A percentile compares a stretch with the other conserved stretches of the same genome.
phyloP scores from a whole-genome alignment of 768 basidiomycete genomes.

The Mycena leptocephala region DNA sequence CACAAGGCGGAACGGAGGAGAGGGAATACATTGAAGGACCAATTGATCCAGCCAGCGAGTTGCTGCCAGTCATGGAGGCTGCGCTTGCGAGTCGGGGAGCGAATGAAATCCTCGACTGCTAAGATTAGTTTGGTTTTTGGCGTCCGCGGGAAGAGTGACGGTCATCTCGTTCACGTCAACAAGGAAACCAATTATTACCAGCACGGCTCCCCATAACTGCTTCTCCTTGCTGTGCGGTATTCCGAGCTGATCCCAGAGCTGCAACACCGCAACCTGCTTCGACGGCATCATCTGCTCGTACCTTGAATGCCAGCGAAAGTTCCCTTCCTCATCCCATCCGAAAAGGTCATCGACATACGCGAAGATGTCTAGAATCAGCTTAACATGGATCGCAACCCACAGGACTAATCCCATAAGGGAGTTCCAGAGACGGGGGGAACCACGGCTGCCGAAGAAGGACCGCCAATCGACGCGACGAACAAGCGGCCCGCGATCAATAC shows the following conservation, averaged over 20 bases:
- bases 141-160: conserved; percentile 30
- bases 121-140: neutral
- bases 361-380: too few relatives aligned
- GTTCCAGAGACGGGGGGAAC: too few relatives aligned
- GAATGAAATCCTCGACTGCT: neutral
- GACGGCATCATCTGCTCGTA: conserved; percentile 38
- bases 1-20: neutral
- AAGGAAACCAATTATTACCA: too few relatives aligned
- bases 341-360: too few relatives aligned
- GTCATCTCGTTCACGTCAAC: too few relatives aligned
- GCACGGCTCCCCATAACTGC: too few relatives aligned
- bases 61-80: neutral
- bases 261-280: conserved; percentile 45
- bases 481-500: neutral
- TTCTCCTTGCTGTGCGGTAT: too few relatives aligned
- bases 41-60: neutral
- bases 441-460: too few relatives aligned
- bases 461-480: neutral
- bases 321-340: too few relatives aligned
- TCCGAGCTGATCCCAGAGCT: too few relatives aligned
- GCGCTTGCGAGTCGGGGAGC: neutral
- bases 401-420: too few relatives aligned
- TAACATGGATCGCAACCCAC: too few relatives aligned
- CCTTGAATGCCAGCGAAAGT: neutral
- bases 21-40: neutral